Evolutionary conservation across 768 basidiomycete genomes (phyloP), one percentile per base, ranked within the genome.

Genomic region (Termitomyces heimii): DNA sequence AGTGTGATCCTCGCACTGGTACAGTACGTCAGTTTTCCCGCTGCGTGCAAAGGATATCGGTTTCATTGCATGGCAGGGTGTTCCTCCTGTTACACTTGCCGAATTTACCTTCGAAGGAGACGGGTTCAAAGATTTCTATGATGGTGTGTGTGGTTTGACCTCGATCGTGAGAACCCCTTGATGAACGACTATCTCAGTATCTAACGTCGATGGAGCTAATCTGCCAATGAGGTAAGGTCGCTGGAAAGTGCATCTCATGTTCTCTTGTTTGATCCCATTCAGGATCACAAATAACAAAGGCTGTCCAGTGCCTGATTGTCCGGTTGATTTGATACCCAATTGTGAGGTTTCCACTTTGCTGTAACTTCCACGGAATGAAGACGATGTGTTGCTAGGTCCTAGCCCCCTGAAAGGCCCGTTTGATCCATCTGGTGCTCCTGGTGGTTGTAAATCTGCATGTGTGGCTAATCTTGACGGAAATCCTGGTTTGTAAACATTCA

Each of bases 31-130:
- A 9, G 20, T 24, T 13, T 35, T 22, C 32, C 32, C 13, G n/a
- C 7, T 50, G 3, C 14, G 34, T 18, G 3, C 8, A 35, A 24
- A n/a, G n/a, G 4, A 7, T 13, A 32, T 22, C 13, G 14, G 13
- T 34, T 3, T 34, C 1, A 49, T 22, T 49, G 4, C 20, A 32
- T 5, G n/a, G 14, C 10, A 77, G 76, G 84, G 83, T 51, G 78
- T 84, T 16, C 85, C 86, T 31, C 88, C 88, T 44, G 86, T 81
- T 10, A 78, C 81, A 5, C 71, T 89, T 35, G 88, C 88, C 0
- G 85, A 89, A 62, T 88, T 80, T 72, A 87, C 83, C 18, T 68
- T 88, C 9, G 60, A 73, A 60, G 75, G 65, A 2, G 64, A 67
- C 44, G 75, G 71, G 12, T 74, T 70, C 51, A 31, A 48, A 1